Conservation (phyloP, 2,329 filamentous ascomycete genomes). For the Ascochyta fabae region DNA sequence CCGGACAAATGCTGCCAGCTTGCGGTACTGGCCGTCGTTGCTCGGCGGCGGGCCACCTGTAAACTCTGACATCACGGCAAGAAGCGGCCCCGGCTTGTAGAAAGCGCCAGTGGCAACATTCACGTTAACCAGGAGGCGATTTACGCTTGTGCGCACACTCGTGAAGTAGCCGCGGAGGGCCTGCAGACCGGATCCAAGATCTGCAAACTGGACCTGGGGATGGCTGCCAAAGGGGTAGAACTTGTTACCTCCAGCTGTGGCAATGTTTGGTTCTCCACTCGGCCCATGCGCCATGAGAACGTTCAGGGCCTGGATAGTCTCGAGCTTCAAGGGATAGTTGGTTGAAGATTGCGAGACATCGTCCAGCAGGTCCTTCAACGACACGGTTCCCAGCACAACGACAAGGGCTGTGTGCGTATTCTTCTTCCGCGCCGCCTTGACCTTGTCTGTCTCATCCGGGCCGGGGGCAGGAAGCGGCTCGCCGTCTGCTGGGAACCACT, state of each 20-base stretch:
- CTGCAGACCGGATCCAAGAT: slow-evolving; percentile 60
- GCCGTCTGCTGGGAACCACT: slow-evolving; percentile 37
- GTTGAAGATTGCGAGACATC: slow-evolving; percentile 51
- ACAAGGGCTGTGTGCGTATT: slow-evolving; percentile 31
- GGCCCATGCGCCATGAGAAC: slow-evolving; percentile 61
- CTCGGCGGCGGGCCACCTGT: slow-evolving; percentile 10
- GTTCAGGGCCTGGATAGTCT: slow-evolving; percentile 65
- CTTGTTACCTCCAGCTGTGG: slow-evolving; percentile 60
- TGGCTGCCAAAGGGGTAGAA: slow-evolving; percentile 53
- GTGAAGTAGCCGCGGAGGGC: slow-evolving; percentile 68
- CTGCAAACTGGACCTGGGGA: slow-evolving; percentile 47
- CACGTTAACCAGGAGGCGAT: slow-evolving; percentile 66
- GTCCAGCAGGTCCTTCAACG: slow-evolving; percentile 51
- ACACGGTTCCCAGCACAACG: slow-evolving; percentile 33
- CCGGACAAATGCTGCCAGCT: slow-evolving; percentile 45
- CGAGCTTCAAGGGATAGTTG: slow-evolving; percentile 54
- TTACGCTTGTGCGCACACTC: slow-evolving; percentile 65
- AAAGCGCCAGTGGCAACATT: slow-evolving; percentile 68
- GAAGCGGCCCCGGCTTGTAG: slow-evolving; percentile 57
- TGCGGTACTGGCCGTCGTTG: slow-evolving; percentile 14
- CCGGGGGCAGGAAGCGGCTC: slow-evolving; percentile 27
- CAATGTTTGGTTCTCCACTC: slow-evolving; percentile 50
- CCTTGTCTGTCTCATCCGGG: slow-evolving; percentile 23
- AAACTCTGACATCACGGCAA: slow-evolving; percentile 37
- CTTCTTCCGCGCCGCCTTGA: slow-evolving; percentile 21